Evolutionary conservation across 164 flowering plant genomes (phyloP).

Genomic region (Vitis rotundifolia): DNA sequence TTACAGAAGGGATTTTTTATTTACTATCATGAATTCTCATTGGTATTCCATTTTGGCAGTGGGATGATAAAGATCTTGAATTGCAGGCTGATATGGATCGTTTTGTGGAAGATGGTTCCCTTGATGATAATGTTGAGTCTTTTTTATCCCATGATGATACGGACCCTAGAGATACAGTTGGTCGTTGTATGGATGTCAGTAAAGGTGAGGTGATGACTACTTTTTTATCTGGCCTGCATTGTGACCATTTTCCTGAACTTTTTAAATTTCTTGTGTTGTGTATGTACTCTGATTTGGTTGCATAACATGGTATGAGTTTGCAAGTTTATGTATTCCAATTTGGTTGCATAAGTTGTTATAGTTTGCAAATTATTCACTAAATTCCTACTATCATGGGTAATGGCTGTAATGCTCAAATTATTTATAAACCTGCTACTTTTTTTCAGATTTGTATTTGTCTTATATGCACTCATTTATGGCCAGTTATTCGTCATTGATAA

Average conservation of each 20-base stretch:
- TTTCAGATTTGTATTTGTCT: background rate
- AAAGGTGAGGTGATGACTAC: constrained; percentile 51
- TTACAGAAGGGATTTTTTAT: constrained; percentile 6
- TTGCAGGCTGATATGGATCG: constrained; percentile 91
- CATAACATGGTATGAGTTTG: background rate
- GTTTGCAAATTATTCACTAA: background rate
- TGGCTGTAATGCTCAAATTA: background rate
- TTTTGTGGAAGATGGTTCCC: constrained; percentile 85
- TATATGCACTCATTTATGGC: background rate
- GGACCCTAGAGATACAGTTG: constrained; percentile 80
- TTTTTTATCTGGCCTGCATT: background rate
- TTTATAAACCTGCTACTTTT: background rate
- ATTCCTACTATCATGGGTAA: background rate
- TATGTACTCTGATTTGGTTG: background rate
- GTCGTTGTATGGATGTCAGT: constrained; percentile 82
- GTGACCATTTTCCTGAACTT: background rate
- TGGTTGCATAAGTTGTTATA: constrained; percentile 2
- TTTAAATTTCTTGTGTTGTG: background rate
- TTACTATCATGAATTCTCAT: constrained; percentile 32
- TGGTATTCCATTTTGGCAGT: constrained; percentile 60
- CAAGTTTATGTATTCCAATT: background rate
- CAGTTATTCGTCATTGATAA: too few relatives aligned
- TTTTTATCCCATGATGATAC: constrained; percentile 90
- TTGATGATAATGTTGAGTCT: constrained; percentile 95
- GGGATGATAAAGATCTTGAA: constrained; percentile 88